Conservation (phyloP, 2,329 filamentous ascomycete genomes). For the Ceratocystis destructans region DNA sequence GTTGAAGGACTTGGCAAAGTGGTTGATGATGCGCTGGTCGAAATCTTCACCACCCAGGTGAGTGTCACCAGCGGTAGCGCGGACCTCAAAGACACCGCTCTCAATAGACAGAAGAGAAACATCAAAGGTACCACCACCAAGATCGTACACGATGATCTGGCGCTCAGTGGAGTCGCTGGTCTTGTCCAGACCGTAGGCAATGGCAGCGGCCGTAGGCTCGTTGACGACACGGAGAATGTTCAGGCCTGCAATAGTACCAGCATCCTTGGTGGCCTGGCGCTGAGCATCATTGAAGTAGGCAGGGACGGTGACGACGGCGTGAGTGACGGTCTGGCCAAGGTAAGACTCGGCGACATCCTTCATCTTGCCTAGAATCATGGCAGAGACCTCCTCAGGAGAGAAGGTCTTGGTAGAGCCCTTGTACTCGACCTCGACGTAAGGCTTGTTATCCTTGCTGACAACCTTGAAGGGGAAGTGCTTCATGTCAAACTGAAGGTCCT, state of each 20-base stretch:
- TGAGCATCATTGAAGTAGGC: slow-evolving; percentile 99
- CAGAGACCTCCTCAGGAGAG: slow-evolving; percentile 67
- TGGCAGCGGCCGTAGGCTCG: slow-evolving; percentile 88
- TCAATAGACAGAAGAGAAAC: slow-evolving; percentile 86
- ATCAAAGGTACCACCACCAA: slow-evolving; percentile 90
- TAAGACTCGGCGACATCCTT: slow-evolving; percentile 70
- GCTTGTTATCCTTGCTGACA: slow-evolving; percentile 77
- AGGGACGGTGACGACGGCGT: slow-evolving; percentile 85
- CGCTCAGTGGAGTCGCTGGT: slow-evolving; percentile 56
- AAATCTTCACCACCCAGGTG: slow-evolving; percentile 98
- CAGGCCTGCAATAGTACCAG: slow-evolving; percentile 78
- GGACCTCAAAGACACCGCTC: slow-evolving; percentile 83
- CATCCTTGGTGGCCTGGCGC: slow-evolving; percentile 92
- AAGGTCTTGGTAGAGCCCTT: slow-evolving; percentile 53
- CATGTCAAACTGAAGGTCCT: slow-evolving; percentile 79
- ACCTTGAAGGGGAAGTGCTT: slow-evolving; percentile 99
- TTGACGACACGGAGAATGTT: slow-evolving; percentile 95
- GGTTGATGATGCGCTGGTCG: slow-evolving; percentile 91
- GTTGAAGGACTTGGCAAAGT: slow-evolving; percentile 94
- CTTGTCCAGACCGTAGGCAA: slow-evolving; percentile 89
- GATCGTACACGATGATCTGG: slow-evolving; percentile 86
- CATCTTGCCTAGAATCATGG: slow-evolving; percentile 76
- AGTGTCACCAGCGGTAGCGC: slow-evolving; percentile 91
- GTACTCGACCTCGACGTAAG: slow-evolving; percentile 63
- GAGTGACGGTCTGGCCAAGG: slow-evolving; percentile 68